A percentile compares a stretch with the other conserved stretches of the same genome.
phyloP scores from a whole-genome alignment of 371 early-diverging fungal species.

The Mortierella sp. region DNA sequence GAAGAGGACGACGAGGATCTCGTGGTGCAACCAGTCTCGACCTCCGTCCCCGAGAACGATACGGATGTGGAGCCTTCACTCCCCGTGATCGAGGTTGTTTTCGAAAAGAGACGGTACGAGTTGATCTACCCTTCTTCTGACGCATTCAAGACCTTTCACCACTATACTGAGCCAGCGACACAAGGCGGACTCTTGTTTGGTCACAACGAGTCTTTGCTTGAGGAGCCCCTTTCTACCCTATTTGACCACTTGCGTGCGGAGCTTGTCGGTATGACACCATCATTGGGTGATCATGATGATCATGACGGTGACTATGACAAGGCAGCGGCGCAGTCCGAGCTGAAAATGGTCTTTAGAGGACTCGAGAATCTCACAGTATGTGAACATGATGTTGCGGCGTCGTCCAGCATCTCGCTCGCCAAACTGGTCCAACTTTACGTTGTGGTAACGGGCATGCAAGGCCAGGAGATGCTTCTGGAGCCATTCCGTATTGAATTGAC shows the following conservation, averaged over 20 bases:
- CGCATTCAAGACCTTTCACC: slow-evolving; percentile 14
- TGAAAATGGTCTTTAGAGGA: slow-evolving; percentile 17
- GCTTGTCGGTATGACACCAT: slow-evolving; percentile 7
- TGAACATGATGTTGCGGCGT: slow-evolving; percentile 19
- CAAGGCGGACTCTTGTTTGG: slow-evolving; percentile 10
- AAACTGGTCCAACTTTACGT: slow-evolving; percentile 13
- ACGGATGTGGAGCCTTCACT: slow-evolving; percentile 12
- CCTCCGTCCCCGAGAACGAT: slow-evolving; percentile 1
- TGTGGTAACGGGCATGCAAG: slow-evolving; percentile 1
- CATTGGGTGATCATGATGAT: too few relatives aligned
- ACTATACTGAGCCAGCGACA: not conserved
- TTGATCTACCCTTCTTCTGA: slow-evolving; percentile 15
- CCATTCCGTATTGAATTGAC: slow-evolving; percentile 27
- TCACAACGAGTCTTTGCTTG: slow-evolving; percentile 8
- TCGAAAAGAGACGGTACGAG: slow-evolving; percentile 11
- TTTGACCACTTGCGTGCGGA: slow-evolving; percentile 16
- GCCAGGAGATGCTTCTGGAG: slow-evolving; percentile 16
- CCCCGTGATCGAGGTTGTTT: slow-evolving; percentile 15
- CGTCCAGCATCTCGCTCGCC: slow-evolving; percentile 2
- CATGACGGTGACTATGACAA: too few relatives aligned
- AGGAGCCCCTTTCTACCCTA: slow-evolving; percentile 11
- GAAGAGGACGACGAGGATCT: not conserved
- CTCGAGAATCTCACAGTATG: slow-evolving; percentile 9
- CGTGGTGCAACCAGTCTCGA: not conserved
- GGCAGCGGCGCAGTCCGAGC: slow-evolving; percentile 10